A percentile compares a stretch with the other conserved stretches of the same genome.
These are phyloP conservation scores for Citropsis articulata DNA, from an alignment of 345 rosid species.

Conservation along the genomic window DNA sequence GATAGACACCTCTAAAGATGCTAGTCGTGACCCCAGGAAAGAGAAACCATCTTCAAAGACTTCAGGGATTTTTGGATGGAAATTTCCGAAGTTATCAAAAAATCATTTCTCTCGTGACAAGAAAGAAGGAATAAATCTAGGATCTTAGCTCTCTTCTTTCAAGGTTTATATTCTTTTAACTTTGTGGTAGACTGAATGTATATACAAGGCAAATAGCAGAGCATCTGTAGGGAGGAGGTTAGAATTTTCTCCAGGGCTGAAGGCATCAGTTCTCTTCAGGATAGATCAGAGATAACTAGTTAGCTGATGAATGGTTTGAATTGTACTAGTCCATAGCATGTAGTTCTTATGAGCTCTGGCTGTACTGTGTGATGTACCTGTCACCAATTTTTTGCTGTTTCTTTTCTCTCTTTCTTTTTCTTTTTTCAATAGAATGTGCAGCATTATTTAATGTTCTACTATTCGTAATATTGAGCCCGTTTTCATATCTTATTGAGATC, in stretches of 20 bases:
- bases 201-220: slow-evolving; percentile 2
- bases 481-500: slow-evolving; percentile 5
- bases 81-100: slow-evolving; percentile 26
- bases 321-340: background rate
- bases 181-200: background rate
- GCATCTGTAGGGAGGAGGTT: slow-evolving; percentile 21
- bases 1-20: slow-evolving; percentile 12
- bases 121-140: slow-evolving; percentile 41
- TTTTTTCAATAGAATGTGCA: slow-evolving; percentile 12
- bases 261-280: background rate
- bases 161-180: background rate
- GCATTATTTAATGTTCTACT: background rate
- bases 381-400: slow-evolving; percentile 13
- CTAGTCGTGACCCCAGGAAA: slow-evolving; percentile 14
- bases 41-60: slow-evolving; percentile 39
- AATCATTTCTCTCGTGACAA: slow-evolving; percentile 10
- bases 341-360: slow-evolving; percentile 9
- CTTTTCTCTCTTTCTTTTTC: background rate
- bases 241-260: slow-evolving; percentile 12
- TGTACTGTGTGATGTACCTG: slow-evolving; percentile 10
- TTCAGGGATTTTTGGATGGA: slow-evolving; percentile 33
- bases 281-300: slow-evolving; percentile 3
- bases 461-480: background rate
- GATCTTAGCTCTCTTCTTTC: background rate
- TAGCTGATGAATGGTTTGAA: slow-evolving; percentile 9